phyloP scores from a whole-genome alignment of 129 eudicot species.

The Escallonia herrerae region DNA sequence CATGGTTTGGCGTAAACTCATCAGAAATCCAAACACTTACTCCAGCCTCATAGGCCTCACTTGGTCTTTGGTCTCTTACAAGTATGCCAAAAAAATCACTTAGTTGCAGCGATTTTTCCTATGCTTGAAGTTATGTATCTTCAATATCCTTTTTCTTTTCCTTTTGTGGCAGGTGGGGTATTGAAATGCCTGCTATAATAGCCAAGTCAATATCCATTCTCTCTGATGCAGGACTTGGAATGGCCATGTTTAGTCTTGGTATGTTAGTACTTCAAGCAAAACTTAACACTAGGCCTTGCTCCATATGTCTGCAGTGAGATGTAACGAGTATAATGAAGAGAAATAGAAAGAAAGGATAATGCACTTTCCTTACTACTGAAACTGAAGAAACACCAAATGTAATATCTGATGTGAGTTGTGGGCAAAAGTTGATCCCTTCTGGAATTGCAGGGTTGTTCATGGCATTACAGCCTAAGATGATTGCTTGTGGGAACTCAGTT shows the following conservation, averaged over 20 bases:
- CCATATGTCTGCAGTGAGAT: too few species aligned
- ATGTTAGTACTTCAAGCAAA: slow-evolving; percentile 4
- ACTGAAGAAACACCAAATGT: too few species aligned
- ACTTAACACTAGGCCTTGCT: too few species aligned
- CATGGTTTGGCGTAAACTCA: slow-evolving; percentile 96
- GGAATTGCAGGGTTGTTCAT: slow-evolving; percentile 62
- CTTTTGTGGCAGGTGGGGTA: slow-evolving; percentile 47
- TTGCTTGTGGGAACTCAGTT: slow-evolving; percentile 80
- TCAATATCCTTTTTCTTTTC: neutral
- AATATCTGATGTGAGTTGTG: too few species aligned
- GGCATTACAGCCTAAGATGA: slow-evolving; percentile 89
- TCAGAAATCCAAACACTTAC: slow-evolving; percentile 84
- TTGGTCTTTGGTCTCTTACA: slow-evolving; percentile 84
- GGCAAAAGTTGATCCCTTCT: neutral
- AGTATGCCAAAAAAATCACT: slow-evolving; percentile 18
- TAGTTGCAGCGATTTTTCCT: neutral
- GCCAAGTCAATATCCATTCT: slow-evolving; percentile 64
- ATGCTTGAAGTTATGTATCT: neutral
- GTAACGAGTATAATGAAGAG: too few species aligned
- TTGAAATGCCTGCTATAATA: slow-evolving; percentile 74
- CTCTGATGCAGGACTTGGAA: slow-evolving; percentile 90
- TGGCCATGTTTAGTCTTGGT: slow-evolving; percentile 99
- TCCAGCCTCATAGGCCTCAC: slow-evolving; percentile 88
- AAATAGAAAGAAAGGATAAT: too few species aligned
- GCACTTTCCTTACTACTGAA: too few species aligned